Evolutionary conservation across 2,329 filamentous ascomycete species (phyloP).

Genomic region (Stachybotrys elegans): DNA sequence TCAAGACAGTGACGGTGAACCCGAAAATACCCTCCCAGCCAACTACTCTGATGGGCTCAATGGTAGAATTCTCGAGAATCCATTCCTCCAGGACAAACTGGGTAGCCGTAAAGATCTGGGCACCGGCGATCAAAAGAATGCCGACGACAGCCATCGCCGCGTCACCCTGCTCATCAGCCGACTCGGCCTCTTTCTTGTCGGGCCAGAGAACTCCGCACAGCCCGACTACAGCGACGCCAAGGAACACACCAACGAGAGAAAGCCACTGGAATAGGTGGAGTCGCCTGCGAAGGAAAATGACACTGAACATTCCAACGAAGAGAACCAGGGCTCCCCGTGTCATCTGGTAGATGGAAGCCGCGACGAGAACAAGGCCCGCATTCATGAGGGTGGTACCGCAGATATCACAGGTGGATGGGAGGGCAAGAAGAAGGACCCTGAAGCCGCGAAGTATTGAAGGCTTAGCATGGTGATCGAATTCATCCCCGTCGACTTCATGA

Average conservation of each 20-base stretch:
- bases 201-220: slow-evolving; percentile 80
- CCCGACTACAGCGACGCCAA: slow-evolving; percentile 85
- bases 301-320: slow-evolving; percentile 93
- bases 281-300: slow-evolving; percentile 77
- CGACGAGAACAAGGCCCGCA: slow-evolving; percentile 86
- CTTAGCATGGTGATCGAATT: slow-evolving; percentile 41
- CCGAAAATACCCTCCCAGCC: slow-evolving; percentile 97
- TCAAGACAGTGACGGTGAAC: slow-evolving; percentile 70
- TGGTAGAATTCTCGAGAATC: slow-evolving; percentile 63
- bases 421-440: slow-evolving; percentile 68
- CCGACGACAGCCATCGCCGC: slow-evolving; percentile 64
- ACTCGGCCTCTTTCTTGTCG: slow-evolving; percentile 42
- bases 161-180: slow-evolving; percentile 30
- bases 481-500: slow-evolving; percentile 25
- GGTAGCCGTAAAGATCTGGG: slow-evolving; percentile 93
- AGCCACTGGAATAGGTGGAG: slow-evolving; percentile 90
- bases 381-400: slow-evolving; percentile 97
- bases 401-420: slow-evolving; percentile 91
- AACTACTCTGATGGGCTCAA: slow-evolving; percentile 83
- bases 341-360: slow-evolving; percentile 98
- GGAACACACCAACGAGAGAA: slow-evolving; percentile 78
- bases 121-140: slow-evolving; percentile 83
- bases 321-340: slow-evolving; percentile 89
- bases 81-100: slow-evolving; percentile 96
- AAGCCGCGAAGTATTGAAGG: slow-evolving; percentile 63